Conservation (phyloP, 805 yeast species). For the Saccharomycopsis selenospora region DNA sequence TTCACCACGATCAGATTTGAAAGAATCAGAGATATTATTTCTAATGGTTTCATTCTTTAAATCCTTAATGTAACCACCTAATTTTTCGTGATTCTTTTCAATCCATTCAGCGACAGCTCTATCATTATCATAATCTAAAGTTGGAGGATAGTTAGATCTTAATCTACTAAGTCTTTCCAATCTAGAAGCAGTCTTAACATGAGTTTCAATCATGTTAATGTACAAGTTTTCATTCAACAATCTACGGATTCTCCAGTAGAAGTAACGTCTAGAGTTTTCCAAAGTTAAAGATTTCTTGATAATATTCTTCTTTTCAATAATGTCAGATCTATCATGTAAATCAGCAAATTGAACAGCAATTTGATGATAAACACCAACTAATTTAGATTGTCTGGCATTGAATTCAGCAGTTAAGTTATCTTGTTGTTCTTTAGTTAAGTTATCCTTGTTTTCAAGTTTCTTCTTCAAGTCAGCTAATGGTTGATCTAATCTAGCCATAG, state of each 20-base stretch:
- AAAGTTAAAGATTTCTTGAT: conserved; percentile 81
- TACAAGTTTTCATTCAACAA: conserved; percentile 89
- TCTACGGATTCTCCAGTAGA: conserved; percentile 98
- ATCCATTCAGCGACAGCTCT: conserved; percentile 76
- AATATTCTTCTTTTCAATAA: conserved; percentile 93
- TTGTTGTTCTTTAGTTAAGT: conserved; percentile 57
- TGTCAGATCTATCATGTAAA: conserved; percentile 93
- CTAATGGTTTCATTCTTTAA: conserved; percentile 62
- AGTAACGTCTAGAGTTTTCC: conserved; percentile 85
- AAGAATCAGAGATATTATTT: conserved; percentile 52
- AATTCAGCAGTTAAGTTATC: conserved; percentile 58
- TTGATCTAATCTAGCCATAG: conserved; percentile 85
- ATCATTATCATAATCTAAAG: conserved; percentile 65
- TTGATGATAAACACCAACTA: conserved; percentile 87
- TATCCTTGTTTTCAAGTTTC: conserved; percentile 43
- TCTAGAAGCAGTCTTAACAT: conserved; percentile 52
- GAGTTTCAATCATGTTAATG: conserved; percentile 63
- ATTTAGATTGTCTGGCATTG: conserved; percentile 66
- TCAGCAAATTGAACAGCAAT: conserved; percentile 95
- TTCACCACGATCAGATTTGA: conserved; percentile 47
- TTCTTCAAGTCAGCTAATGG: conserved; percentile 62
- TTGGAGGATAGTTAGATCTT: conserved; percentile 76
- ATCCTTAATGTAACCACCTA: conserved; percentile 54
- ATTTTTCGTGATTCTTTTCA: conserved; percentile 62
- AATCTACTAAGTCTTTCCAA: conserved; percentile 81